Conservation (phyloP, 2,329 filamentous ascomycete species). For the Hypoxylon sp. region DNA sequence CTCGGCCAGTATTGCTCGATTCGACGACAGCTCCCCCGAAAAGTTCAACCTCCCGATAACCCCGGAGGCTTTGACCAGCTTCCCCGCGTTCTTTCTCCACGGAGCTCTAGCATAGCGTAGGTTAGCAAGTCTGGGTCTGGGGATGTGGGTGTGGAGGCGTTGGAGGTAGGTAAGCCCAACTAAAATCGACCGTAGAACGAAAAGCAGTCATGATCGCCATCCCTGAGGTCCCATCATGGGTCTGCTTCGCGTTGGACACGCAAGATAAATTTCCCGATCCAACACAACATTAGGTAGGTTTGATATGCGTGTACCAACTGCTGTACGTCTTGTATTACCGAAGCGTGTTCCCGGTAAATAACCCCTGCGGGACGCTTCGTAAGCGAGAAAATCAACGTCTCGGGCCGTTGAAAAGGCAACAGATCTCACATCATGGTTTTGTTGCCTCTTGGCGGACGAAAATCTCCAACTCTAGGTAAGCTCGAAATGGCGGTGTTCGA, state of each 20-base stretch:
- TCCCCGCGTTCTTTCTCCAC: constrained; percentile 21
- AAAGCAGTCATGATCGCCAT: background rate
- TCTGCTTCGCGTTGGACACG: background rate
- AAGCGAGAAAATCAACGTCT: constrained; percentile 4
- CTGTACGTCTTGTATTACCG: background rate
- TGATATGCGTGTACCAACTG: background rate
- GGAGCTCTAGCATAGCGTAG: background rate
- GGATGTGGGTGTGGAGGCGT: background rate
- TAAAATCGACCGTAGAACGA: background rate
- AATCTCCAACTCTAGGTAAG: background rate
- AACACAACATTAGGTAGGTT: background rate
- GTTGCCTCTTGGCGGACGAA: too few relatives aligned
- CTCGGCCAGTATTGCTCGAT: constrained; percentile 11
- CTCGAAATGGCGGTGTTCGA: constrained; percentile 15
- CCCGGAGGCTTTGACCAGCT: constrained; percentile 13
- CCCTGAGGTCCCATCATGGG: background rate
- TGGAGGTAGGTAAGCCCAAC: background rate
- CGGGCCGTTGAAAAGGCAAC: background rate
- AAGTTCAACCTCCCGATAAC: constrained; percentile 18
- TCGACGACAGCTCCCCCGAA: constrained; percentile 11
- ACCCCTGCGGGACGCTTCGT: constrained; percentile 8
- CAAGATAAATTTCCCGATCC: background rate
- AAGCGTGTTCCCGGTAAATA: constrained; percentile 11
- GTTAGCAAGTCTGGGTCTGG: too few relatives aligned
- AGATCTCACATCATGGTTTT: too few relatives aligned